Evolutionary conservation across 1,284 basidiomycete species (phyloP).

Genomic region (Acaromyces ingoldii): DNA sequence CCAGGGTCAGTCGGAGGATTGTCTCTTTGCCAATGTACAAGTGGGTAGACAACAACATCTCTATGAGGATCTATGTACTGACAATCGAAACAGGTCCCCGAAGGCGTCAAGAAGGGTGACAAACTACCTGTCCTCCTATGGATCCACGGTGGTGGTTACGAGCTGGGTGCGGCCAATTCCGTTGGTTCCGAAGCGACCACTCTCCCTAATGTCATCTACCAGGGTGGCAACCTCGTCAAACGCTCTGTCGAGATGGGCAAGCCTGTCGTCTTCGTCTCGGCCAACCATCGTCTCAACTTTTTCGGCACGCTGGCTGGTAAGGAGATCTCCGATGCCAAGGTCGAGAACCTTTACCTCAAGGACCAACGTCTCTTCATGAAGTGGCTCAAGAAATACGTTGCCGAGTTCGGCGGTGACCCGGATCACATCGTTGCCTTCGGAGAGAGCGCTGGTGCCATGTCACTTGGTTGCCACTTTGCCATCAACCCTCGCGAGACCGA

Average conservation of each 20-base stretch:
- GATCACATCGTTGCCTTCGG: neutral
- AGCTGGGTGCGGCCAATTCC: neutral
- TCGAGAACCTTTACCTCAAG: neutral
- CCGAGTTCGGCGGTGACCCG: neutral
- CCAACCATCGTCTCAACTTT: neutral
- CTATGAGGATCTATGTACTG: no score
- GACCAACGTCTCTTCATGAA: neutral
- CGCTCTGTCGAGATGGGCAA: neutral
- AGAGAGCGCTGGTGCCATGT: neutral
- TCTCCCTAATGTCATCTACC: neutral
- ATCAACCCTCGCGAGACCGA: neutral
- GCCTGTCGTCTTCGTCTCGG: constrained; percentile 3
- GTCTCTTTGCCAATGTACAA: neutral
- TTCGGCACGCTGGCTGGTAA: neutral
- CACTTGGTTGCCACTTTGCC: neutral
- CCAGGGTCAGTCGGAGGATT: constrained; percentile 1
- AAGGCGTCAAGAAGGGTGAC: neutral
- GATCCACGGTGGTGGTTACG: neutral
- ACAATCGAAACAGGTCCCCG: no score
- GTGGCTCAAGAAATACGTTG: neutral
- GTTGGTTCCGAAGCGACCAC: neutral
- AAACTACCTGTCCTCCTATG: constrained; percentile 1
- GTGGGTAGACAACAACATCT: no score
- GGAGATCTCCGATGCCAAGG: neutral
- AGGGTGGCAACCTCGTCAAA: neutral